Evolutionary conservation across 768 basidiomycete species (phyloP), one percentile per base, ranked within the genome.

Genomic region (Lactarius akahatsu): DNA sequence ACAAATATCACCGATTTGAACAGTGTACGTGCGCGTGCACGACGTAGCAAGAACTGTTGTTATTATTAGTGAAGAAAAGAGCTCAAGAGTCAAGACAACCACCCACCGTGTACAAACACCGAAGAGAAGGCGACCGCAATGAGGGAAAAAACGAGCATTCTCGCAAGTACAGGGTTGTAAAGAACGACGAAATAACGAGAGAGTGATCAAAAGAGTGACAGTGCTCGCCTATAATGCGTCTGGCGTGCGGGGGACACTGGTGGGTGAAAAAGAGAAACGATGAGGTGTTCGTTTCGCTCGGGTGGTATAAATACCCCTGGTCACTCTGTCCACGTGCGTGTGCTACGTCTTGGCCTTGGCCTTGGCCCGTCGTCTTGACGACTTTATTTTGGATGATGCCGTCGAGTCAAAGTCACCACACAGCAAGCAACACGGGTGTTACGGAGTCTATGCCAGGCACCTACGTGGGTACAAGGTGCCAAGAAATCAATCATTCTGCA

Each of bases 11-110:
- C 84, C 85, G 7, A 73, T 71, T 66, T 76, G 71, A 61, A 91
- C 81, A 60, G 83, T 87, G 73, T 86, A 86, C 23, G 73, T 80
- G 69, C 90, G 85, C n/a, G 81, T 77, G 73, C 90, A 91, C 71
- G 73, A 64, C 43, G 67, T 10, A 26, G 63, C 64, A n/a, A 61
- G 47, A 45, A 40, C 67, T 66, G 15, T n/a, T 11, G 15, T 28
- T 2, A 9, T 18, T 10, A 32, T 36, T 4, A 16, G 57, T 57
- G 26, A 57, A 26, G n/a, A 16, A 30, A 45, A 36, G 11, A 13
- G 4, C 11, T 15, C 16, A 11, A 2, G 11, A 40, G 4, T 15
- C 16, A 11, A 4, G 11, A 40, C 8, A 8, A 23, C 20, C 23
- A 57, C 65, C n/a, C 23, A 66, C 65, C 65, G 4, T 61, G 30